Conservation (phyloP, 176 grass and related monocot species). For the Urochloa ruziziensis region DNA sequence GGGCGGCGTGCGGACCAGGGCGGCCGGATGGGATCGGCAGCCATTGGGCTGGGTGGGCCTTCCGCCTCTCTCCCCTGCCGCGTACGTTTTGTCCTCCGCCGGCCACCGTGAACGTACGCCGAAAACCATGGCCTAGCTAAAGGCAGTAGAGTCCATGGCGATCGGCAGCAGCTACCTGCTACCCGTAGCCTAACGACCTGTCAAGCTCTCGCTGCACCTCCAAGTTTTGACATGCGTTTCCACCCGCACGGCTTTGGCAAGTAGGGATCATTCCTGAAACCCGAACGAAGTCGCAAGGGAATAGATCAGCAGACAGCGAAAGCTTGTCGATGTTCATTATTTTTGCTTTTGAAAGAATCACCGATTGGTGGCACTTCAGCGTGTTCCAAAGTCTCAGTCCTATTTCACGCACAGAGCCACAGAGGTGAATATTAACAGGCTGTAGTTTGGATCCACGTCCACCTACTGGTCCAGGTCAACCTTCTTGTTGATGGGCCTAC, state of each 20-base stretch:
- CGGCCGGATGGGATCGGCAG: background rate
- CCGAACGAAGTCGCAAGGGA: background rate
- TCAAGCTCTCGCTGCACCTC: background rate
- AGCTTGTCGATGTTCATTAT: background rate
- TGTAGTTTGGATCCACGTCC: background rate
- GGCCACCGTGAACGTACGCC: background rate
- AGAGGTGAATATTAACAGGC: background rate
- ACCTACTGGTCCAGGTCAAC: conserved; percentile 9
- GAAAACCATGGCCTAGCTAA: background rate
- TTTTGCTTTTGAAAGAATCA: background rate
- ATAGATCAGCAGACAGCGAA: background rate
- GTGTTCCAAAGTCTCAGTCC: background rate
- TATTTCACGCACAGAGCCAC: background rate
- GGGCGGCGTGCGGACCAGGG: conserved; percentile 22
- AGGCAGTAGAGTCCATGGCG: background rate
- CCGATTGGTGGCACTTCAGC: background rate
- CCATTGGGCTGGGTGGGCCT: background rate
- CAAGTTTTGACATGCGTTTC: background rate
- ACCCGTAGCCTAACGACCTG: background rate
- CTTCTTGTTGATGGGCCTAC: background rate
- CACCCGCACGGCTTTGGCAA: background rate
- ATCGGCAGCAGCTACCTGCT: background rate
- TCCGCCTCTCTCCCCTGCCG: background rate
- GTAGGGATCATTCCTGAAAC: background rate
- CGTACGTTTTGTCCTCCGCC: background rate